phyloP scores from a whole-genome alignment of 768 basidiomycete species.

The Pleurotus cornucopiae region DNA sequence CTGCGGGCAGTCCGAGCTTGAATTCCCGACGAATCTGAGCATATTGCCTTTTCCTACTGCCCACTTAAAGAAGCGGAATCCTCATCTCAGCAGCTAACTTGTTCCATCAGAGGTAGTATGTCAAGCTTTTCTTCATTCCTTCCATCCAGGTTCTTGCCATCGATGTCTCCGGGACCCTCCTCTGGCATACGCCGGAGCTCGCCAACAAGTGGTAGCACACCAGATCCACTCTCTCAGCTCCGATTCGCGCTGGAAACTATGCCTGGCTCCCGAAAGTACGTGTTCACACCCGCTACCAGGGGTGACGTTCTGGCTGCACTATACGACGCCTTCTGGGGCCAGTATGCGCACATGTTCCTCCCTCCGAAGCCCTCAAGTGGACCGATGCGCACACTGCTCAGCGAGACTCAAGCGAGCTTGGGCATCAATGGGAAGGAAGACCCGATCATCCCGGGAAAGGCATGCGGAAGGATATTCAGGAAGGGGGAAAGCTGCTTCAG shows the following conservation, averaged over 20 bases:
- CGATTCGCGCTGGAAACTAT: slow-evolving; percentile 76
- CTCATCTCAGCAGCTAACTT: background rate
- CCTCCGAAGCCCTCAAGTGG: slow-evolving; percentile 59
- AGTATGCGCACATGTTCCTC: slow-evolving; percentile 68
- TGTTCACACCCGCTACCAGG: slow-evolving; percentile 68
- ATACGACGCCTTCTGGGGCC: slow-evolving; percentile 80
- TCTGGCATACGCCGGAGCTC: slow-evolving; percentile 1
- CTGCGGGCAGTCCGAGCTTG: too few species aligned
- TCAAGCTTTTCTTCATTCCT: slow-evolving; percentile 28
- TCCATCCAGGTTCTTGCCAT: slow-evolving; percentile 46
- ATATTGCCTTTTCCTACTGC: too few species aligned
- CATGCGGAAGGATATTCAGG: slow-evolving; percentile 83
- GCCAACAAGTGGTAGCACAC: slow-evolving; percentile 43
- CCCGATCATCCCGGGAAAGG: slow-evolving; percentile 59
- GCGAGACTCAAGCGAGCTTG: slow-evolving; percentile 62
- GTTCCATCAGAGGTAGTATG: slow-evolving; percentile 1
- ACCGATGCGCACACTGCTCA: slow-evolving; percentile 59
- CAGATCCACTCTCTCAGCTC: slow-evolving; percentile 68
- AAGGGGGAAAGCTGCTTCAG: slow-evolving; percentile 91
- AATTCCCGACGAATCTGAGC: too few species aligned
- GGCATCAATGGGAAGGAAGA: slow-evolving; percentile 58
- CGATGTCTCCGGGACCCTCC: slow-evolving; percentile 36
- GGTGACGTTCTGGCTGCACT: slow-evolving; percentile 80
- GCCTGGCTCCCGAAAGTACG: slow-evolving; percentile 75
- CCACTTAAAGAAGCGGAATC: too few species aligned